Evolutionary conservation across 257 asterid species (phyloP).

Genomic region (Catharanthus roseus): DNA sequence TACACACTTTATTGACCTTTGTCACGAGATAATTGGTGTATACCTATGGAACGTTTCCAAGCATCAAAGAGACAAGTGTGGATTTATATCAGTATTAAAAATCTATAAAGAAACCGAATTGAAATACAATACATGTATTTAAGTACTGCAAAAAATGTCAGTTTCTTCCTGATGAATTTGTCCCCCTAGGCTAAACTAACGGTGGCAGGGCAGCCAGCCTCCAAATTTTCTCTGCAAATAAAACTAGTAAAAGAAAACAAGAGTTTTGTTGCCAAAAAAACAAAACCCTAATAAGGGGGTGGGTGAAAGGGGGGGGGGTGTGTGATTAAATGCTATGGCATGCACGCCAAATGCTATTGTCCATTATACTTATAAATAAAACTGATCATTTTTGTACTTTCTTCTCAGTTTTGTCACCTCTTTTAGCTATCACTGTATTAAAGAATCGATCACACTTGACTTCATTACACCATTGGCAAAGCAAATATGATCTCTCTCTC

Average conservation of each 20-base stretch:
- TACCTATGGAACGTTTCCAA: background rate
- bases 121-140: too few species aligned
- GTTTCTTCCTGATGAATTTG: constrained; percentile 26
- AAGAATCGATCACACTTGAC: constrained; percentile 10
- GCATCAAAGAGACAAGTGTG: background rate
- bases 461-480: background rate
- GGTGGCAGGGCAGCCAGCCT: too few species aligned
- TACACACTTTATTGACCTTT: too few species aligned
- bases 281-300: constrained; percentile 9
- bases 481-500: too few species aligned
- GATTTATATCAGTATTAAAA: background rate
- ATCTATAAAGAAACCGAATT: background rate
- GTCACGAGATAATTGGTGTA: too few species aligned
- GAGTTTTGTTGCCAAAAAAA: background rate
- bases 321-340: constrained; percentile 25
- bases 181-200: constrained; percentile 28
- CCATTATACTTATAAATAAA: background rate
- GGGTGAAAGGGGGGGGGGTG: too few species aligned
- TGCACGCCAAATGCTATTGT: background rate
- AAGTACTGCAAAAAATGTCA: too few species aligned
- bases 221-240: too few species aligned
- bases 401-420: constrained; percentile 27
- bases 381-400: constrained; percentile 21
- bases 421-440: constrained; percentile 13
- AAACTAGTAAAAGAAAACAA: background rate